Conservation (phyloP, 2,329 filamentous ascomycete species). For the Aspergillus oerlinghausenensis region DNA sequence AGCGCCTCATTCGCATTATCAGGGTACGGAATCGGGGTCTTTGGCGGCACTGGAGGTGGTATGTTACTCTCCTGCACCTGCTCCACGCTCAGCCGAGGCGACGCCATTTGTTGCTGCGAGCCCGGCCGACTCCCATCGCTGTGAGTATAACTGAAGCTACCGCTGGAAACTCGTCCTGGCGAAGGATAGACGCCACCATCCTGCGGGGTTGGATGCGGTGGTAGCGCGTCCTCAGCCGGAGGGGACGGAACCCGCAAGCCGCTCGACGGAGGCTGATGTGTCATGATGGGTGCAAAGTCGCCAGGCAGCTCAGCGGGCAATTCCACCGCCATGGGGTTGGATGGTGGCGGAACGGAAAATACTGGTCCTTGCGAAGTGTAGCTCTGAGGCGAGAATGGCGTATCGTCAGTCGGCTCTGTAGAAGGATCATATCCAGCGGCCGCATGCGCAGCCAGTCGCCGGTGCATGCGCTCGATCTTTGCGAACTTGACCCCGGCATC, state of each 20-base stretch:
- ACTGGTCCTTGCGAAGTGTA: conserved; percentile 18
- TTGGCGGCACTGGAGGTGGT: conserved; percentile 70
- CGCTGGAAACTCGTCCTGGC: conserved; percentile 23
- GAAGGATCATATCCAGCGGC: conserved; percentile 29
- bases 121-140: conserved; percentile 33
- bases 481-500: conserved; percentile 75
- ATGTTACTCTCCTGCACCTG: conserved; percentile 19
- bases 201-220: conserved; percentile 26
- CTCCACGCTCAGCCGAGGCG: conserved; percentile 36
- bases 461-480: conserved; percentile 73
- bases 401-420: conserved; percentile 28
- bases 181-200: conserved; percentile 19
- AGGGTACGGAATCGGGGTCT: conserved; percentile 64
- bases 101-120: conserved; percentile 20
- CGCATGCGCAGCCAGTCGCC: conserved; percentile 55
- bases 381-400: conserved; percentile 11
- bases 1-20: conserved; percentile 25
- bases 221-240: conserved; percentile 28
- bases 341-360: conserved; percentile 34
- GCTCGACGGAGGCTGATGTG: conserved; percentile 13
- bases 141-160: conserved; percentile 26
- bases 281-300: conserved; percentile 29
- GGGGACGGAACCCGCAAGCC: conserved; percentile 18
- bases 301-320: conserved; percentile 51
- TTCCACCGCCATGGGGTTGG: conserved; percentile 51